phyloP scores from a whole-genome alignment of 1,284 basidiomycete species.

The Fomes fomentarius region DNA sequence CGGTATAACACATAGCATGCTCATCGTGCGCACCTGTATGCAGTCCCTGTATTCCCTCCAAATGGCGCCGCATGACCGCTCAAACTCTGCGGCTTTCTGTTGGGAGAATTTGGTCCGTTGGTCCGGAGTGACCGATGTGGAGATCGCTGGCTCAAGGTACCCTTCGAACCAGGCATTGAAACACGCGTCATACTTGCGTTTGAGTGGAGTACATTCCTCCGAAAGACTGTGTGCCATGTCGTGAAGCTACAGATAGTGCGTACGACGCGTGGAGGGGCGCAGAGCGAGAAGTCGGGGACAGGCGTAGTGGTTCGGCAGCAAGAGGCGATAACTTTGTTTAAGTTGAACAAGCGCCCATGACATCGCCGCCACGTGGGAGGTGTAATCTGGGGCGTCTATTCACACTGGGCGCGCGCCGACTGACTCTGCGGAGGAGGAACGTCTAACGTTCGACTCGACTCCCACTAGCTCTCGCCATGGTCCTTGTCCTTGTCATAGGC shows the following conservation, averaged over 20 bases:
- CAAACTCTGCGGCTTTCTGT: constrained; percentile 79
- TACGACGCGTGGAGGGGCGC: background rate
- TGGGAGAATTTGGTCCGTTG: constrained; percentile 50
- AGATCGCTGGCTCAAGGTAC: constrained; percentile 82
- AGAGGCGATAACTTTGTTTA: constrained; percentile 3
- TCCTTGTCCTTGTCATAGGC: constrained; percentile 92
- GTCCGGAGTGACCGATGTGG: constrained; percentile 39
- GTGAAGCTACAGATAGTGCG: too few relatives aligned
- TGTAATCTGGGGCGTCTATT: background rate
- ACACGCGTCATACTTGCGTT: constrained; percentile 89
- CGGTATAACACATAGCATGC: background rate
- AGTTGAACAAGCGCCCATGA: constrained; percentile 21
- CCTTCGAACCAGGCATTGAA: constrained; percentile 98
- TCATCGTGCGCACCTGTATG: constrained; percentile 63
- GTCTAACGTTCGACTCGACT: constrained; percentile 3
- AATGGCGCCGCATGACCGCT: constrained; percentile 78
- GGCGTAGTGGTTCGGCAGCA: constrained; percentile 10
- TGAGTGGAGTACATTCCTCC: constrained; percentile 85
- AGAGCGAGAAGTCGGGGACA: background rate
- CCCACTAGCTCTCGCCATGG: constrained; percentile 46
- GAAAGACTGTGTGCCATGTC: constrained; percentile 75
- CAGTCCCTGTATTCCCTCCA: constrained; percentile 84
- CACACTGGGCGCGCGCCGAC: background rate
- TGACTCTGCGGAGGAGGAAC: too few relatives aligned
- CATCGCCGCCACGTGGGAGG: constrained; percentile 17